These are phyloP conservation scores for Abrus pulchellus DNA, from an alignment of 306 rosid genomes.

Conservation along the genomic window DNA sequence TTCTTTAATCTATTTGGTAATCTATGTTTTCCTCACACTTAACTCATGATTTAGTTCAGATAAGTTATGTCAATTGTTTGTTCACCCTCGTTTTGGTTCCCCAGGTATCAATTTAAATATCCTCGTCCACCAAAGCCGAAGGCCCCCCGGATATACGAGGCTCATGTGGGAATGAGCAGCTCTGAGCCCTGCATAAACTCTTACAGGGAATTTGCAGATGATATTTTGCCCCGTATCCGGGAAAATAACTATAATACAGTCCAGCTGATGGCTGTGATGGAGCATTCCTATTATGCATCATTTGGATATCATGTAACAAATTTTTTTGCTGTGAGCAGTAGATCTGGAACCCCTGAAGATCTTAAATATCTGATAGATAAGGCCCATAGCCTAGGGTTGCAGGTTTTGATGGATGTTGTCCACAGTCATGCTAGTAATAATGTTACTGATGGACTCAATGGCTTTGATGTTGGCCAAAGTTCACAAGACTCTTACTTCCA, in stretches of 20 bases:
- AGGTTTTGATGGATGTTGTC: constrained; percentile 90
- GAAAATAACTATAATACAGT: constrained; percentile 93
- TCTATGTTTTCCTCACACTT: constrained; percentile 21
- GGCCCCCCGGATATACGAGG: constrained; percentile 90
- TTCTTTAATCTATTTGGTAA: constrained; percentile 22
- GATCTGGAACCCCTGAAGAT: constrained; percentile 99
- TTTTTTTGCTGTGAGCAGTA: constrained; percentile 93
- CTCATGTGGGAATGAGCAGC: constrained; percentile 99
- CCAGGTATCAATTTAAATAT: constrained; percentile 83
- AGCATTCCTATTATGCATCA: constrained; percentile 98
- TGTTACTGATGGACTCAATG: constrained; percentile 93
- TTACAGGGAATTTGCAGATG: constrained; percentile 93
- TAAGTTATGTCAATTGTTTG: constrained; percentile 20
- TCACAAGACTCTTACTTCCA: constrained; percentile 94
- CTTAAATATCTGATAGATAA: constrained; percentile 91
- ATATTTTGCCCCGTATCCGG: constrained; percentile 81
- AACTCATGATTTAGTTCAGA: constrained; percentile 28
- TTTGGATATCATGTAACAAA: constrained; percentile 96
- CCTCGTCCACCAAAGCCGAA: constrained; percentile 78
- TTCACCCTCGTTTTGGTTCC: constrained; percentile 39
- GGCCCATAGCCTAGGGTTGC: constrained; percentile 90
- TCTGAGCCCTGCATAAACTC: constrained; percentile 84
- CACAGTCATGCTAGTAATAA: constrained; percentile 98
- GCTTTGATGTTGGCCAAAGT: constrained; percentile 96
- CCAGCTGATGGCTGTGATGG: constrained; percentile 98